phyloP scores from a whole-genome alignment of 1,139 yeast species.

The Meyerozyma sp. region DNA sequence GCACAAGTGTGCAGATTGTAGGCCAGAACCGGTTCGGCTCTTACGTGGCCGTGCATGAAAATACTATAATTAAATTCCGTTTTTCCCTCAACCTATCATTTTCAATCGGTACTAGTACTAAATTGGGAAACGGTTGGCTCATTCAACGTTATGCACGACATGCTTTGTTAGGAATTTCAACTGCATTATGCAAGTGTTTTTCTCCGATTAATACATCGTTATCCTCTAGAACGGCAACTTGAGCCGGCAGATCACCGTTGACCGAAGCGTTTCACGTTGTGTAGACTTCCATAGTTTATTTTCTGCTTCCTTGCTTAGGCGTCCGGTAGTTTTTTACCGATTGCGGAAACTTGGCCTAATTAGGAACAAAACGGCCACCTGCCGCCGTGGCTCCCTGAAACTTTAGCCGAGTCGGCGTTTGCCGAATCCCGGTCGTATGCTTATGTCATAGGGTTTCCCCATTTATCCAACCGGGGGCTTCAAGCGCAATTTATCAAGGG shows the following conservation, averaged over 20 bases:
- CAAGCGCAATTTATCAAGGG: background rate
- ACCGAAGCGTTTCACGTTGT: background rate
- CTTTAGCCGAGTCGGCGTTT: background rate
- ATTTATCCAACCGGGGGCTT: too few relatives aligned
- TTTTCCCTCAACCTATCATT: background rate
- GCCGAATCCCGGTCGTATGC: background rate
- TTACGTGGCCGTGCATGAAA: background rate
- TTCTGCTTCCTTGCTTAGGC: background rate
- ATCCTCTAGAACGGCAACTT: too few relatives aligned
- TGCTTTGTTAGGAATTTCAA: too few relatives aligned
- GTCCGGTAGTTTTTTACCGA: background rate
- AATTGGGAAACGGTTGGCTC: too few relatives aligned
- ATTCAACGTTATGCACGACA: too few relatives aligned
- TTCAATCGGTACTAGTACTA: too few relatives aligned
- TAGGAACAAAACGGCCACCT: background rate
- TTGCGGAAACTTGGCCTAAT: background rate
- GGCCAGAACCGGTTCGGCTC: background rate
- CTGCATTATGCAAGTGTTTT: too few relatives aligned
- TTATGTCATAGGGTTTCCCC: background rate
- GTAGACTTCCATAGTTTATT: background rate
- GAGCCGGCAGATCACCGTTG: too few relatives aligned
- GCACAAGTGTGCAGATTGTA: background rate
- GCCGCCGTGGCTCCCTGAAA: background rate
- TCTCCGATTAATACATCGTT: too few relatives aligned
- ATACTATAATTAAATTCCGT: background rate